Evolutionary conservation across 129 eudicot genomes (phyloP), one percentile per base, ranked within the genome.

Genomic region (Pulicaria dysenterica): DNA sequence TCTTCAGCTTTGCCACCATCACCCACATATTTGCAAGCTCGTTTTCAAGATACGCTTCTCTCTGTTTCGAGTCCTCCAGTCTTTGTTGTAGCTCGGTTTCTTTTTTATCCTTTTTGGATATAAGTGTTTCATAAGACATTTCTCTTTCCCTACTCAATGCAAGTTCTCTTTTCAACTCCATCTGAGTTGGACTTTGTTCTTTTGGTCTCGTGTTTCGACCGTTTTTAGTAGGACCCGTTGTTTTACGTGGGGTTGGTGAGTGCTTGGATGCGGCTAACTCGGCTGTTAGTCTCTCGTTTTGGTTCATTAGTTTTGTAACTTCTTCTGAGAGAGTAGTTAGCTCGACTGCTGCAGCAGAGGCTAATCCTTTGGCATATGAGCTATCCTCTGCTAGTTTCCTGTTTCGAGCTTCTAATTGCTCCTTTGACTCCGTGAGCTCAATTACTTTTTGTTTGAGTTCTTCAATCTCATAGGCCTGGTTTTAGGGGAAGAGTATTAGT

Each of bases 11-110:
- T 3, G 97, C 97, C 73, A 94, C 94, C 61, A 90, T 91, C 50
- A 94, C 90, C 99, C 99, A 94, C 99, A 94, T 94, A 74, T 90
- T 94, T 38, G 99, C 97, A 17, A 94, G 97, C 75, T 94, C 99
- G 36, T 94, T 94, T 70, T 94, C 99, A 2, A 94, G 87, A 85
- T 94, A 90, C 15, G 97, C 95, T 80, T 94, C 99, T 83, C 93
- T 79, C 62, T 94, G 94, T 77, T 90, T 88, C 4, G 94, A 86
- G 72, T 90, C 91, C 71, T 90, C 99, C 3, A 90, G 86, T 77
- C 70, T 83, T 45, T 85, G 82, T 69, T 85, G 88, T 57, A 94
- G 56, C 42, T 90, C 97, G 24, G 83, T 83, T 74, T 94, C 99
- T 31, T 62, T 74, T 38, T 86, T 77, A 68, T 88, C 86, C 74